These are phyloP conservation scores for Xylaria longipes DNA, from an alignment of 495 filamentous ascomycete genomes.

Conservation along the genomic window DNA sequence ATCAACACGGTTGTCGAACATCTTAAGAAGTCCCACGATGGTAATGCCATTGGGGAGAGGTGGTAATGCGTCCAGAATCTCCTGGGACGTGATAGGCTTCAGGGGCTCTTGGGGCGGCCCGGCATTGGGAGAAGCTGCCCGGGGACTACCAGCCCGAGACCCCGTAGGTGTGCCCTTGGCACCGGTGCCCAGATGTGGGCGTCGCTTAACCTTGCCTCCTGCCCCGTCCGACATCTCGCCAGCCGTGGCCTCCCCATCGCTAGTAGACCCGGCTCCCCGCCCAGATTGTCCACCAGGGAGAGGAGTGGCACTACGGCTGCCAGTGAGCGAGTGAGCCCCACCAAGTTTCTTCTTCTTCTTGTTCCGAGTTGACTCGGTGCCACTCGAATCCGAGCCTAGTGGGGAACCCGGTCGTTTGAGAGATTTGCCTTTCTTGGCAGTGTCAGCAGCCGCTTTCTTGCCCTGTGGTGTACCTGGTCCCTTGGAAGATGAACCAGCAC, in stretches of 20 bases:
- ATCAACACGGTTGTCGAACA: constrained; percentile 67
- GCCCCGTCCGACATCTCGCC: constrained; percentile 77
- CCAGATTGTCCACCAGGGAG: constrained; percentile 57
- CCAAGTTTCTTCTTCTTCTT: constrained; percentile 77
- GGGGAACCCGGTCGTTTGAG: constrained; percentile 90
- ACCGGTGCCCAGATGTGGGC: constrained; percentile 64
- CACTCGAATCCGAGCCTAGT: constrained; percentile 84
- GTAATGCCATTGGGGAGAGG: constrained; percentile 65
- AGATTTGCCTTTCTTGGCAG: constrained; percentile 68
- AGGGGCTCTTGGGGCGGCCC: constrained; percentile 30
- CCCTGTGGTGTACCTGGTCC: constrained; percentile 79
- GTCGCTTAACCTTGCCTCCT: constrained; percentile 66
- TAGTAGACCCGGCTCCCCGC: constrained; percentile 67
- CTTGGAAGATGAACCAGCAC: constrained; percentile 57
- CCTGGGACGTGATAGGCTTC: constrained; percentile 53
- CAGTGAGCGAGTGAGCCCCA: constrained; percentile 47
- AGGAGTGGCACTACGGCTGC: constrained; percentile 59
- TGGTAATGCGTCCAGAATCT: constrained; percentile 73
- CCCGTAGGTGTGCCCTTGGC: constrained; percentile 56
- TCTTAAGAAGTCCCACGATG: constrained; percentile 64
- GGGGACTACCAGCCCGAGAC: constrained; percentile 60
- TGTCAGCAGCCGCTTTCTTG: constrained; percentile 55
- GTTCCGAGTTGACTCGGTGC: constrained; percentile 86
- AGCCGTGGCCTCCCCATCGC: constrained; percentile 79
- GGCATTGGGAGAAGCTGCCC: constrained; percentile 48